Evolutionary conservation across 768 basidiomycete genomes (phyloP), one percentile per base, ranked within the genome.

Genomic region (Hemileccinum rubropunctum): DNA sequence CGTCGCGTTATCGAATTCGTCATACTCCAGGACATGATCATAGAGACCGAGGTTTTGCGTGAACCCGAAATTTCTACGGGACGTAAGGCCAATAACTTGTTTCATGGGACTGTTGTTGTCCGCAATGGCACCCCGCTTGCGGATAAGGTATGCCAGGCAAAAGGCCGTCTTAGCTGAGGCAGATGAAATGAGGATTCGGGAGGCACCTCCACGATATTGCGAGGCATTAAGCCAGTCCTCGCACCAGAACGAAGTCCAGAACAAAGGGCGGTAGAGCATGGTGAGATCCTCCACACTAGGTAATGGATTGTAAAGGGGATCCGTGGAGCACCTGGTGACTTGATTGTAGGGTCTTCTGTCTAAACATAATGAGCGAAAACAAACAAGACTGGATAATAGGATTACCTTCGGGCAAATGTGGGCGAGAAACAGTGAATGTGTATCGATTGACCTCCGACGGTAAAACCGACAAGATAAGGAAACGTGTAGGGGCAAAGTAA

Each of bases 181-280:
- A 36, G 83, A 84, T 2, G 85, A 84, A 34, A 87, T 76, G 41
- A 87, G 69, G 50, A 87, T 68, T 26, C 62, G 59, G 3, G 69
- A 70, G 4, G 75, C 75, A 6, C 72, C 77, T 1, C 71, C 76
- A 9, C 76, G 73, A 60, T 85, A 86, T 20, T 62, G 57, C 3
- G 76, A 71, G 6, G 73, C 67, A 48, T 76, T 67, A 6, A 87
- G 61, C 83, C 83, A 87, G 59, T 87, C 86, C 62, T 87, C 83
- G 54, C 76, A 84, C 85, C 85, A 87, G 54, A 78, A 87, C 1
- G 86, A 76, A 0, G 85, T 86, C 85, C 85, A 87, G 64, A 86
- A 87, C 14, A 87, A 71, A 0, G 86, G 84, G 0, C 84, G 76
- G 54, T 83, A 87, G 14, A 87, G 75, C 86, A 87, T 86, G 0